Evolutionary conservation across 2,329 filamentous ascomycete species (phyloP).

Genomic region (Colletotrichum tabaci): DNA sequence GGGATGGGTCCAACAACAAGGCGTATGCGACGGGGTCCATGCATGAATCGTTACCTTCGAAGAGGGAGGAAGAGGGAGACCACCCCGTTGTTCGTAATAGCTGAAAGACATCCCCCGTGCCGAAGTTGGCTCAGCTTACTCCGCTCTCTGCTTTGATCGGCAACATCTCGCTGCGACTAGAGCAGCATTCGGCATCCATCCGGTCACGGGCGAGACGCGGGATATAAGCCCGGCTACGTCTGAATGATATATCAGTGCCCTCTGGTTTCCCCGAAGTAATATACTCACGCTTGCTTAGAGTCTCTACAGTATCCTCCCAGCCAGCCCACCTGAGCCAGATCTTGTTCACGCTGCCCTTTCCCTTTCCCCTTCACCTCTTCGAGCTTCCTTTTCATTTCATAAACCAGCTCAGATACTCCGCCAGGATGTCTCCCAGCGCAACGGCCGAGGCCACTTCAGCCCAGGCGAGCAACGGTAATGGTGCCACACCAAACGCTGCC

Average conservation of each 20-base stretch:
- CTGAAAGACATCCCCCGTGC: neutral
- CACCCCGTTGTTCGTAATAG: neutral
- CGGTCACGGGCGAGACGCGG: neutral
- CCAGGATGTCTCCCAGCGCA: constrained; percentile 34
- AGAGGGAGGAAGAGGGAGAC: neutral
- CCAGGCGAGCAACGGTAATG: constrained; percentile 17
- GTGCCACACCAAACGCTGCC: neutral
- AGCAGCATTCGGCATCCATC: neutral
- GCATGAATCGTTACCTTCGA: neutral
- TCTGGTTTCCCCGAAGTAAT: neutral
- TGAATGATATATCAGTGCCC: constrained; percentile 16
- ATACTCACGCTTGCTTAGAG: neutral
- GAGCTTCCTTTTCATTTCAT: neutral
- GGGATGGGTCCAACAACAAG: neutral
- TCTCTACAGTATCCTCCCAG: neutral
- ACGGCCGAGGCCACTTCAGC: constrained; percentile 6
- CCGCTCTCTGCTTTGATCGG: neutral
- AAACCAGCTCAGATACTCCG: neutral
- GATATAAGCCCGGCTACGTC: neutral
- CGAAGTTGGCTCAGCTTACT: neutral
- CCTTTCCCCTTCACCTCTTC: neutral
- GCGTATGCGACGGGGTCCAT: no score
- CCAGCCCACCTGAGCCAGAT: neutral
- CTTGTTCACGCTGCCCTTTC: neutral
- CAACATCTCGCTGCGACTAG: neutral